phyloP scores from a whole-genome alignment of 192 early-diverging fungal species.

The Backusella morwellensis region DNA sequence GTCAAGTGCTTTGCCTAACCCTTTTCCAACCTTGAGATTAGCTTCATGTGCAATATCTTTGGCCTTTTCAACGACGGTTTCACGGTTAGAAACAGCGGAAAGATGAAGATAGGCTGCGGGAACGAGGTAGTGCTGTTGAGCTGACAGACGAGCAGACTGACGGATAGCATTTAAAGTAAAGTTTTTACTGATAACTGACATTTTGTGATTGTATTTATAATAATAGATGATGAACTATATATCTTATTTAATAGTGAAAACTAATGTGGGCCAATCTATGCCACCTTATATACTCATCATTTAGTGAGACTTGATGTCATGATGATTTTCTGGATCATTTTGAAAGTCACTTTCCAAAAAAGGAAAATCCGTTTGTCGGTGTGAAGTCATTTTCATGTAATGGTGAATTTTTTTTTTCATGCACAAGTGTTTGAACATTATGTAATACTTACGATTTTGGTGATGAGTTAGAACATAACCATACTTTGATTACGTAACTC shows the following conservation, averaged over 20 bases:
- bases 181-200: neutral
- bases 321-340: neutral
- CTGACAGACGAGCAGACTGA: neutral
- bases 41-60: constrained; percentile 30
- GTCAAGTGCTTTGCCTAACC: neutral
- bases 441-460: neutral
- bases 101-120: neutral
- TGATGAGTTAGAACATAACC: neutral
- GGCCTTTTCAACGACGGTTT: constrained; percentile 17
- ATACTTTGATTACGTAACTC: neutral
- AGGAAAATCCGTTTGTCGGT: neutral
- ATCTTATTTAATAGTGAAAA: neutral
- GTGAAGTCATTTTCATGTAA: neutral
- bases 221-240: neutral
- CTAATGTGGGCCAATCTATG: neutral
- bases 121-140: neutral
- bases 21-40: constrained; percentile 28
- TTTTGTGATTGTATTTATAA: neutral
- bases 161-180: neutral
- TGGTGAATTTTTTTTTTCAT: neutral
- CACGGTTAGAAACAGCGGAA: neutral
- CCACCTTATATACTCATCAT: neutral
- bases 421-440: too few relatives aligned
- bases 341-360: neutral
- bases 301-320: neutral